Conservation (phyloP, 1,284 basidiomycete genomes). For the Marasmius oreades region DNA sequence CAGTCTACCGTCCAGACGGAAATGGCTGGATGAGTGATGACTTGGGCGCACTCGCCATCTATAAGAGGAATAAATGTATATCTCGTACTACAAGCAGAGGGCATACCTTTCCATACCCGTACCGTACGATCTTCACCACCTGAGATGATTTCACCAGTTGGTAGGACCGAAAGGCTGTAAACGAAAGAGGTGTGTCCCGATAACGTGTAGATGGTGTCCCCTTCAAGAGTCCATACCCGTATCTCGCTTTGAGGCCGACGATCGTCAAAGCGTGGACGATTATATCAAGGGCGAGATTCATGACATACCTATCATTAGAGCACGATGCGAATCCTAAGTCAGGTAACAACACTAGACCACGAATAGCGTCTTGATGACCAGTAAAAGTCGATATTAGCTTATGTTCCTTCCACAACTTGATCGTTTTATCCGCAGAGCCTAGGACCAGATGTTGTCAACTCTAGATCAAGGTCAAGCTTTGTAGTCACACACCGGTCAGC, state of each 20-base stretch:
- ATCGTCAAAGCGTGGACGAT: conserved; percentile 7
- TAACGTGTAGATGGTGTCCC: conserved; percentile 73
- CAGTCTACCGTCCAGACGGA: conserved; percentile 91
- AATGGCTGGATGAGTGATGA: conserved; percentile 88
- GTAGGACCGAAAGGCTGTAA: conserved; percentile 85
- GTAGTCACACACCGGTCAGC: conserved; percentile 67
- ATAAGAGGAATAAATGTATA: conserved; percentile 1
- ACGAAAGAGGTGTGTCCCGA: conserved; percentile 97
- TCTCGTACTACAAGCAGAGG: neutral
- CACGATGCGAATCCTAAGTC: conserved; percentile 93
- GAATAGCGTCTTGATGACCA: conserved; percentile 90
- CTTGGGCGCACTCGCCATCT: conserved; percentile 75
- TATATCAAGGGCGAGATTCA: conserved; percentile 6
- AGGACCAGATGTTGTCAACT: conserved; percentile 10
- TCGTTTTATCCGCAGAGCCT: conserved; percentile 96
- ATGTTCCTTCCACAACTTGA: conserved; percentile 83
- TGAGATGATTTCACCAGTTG: conserved; percentile 70
- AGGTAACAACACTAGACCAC: conserved; percentile 76
- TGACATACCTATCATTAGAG: conserved; percentile 83
- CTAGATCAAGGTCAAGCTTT: conserved; percentile 7
- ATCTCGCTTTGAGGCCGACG: conserved; percentile 59
- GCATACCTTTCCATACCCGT: conserved; percentile 72
- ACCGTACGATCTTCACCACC: conserved; percentile 84
- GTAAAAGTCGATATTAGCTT: conserved; percentile 71
- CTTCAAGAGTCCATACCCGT: conserved; percentile 86